Evolutionary conservation across 257 asterid genomes (phyloP).

Genomic region (Linderniella brevidens): DNA sequence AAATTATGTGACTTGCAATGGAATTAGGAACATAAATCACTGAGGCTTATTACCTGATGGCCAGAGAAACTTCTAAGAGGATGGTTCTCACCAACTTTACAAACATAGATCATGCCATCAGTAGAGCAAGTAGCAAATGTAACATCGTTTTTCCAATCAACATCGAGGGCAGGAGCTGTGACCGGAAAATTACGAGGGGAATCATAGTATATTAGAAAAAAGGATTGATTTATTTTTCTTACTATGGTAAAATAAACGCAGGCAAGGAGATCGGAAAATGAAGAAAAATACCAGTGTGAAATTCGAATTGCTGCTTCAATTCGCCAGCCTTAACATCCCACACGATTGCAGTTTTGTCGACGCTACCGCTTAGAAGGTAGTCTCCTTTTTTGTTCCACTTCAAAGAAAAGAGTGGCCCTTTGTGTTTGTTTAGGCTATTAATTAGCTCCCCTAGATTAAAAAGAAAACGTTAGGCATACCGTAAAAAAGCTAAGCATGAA

Average conservation of each 20-base stretch:
- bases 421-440: conserved; percentile 71
- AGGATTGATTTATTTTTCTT: background rate
- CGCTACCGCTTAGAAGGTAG: conserved; percentile 90
- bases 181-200: conserved; percentile 4
- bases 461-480: conserved; percentile 11
- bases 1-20: no score
- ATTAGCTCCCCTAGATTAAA: conserved; percentile 66
- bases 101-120: conserved; percentile 89
- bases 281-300: conserved; percentile 54
- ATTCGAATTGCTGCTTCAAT: conserved; percentile 89
- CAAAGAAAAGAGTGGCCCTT: conserved; percentile 91
- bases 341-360: conserved; percentile 90
- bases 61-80: conserved; percentile 73
- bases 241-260: background rate
- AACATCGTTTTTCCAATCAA: conserved; percentile 88
- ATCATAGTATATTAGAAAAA: conserved; percentile 5
- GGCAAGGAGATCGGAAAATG: background rate
- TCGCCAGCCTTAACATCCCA: conserved; percentile 96
- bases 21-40: background rate
- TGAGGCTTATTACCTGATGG: conserved; percentile 60
- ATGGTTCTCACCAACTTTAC: conserved; percentile 81
- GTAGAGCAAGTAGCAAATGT: conserved; percentile 95
- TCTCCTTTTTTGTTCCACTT: conserved; percentile 99
- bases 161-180: conserved; percentile 90
- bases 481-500: no score